Conservation (phyloP, 106 monocot genomes). For the Apostasia ramifera region DNA sequence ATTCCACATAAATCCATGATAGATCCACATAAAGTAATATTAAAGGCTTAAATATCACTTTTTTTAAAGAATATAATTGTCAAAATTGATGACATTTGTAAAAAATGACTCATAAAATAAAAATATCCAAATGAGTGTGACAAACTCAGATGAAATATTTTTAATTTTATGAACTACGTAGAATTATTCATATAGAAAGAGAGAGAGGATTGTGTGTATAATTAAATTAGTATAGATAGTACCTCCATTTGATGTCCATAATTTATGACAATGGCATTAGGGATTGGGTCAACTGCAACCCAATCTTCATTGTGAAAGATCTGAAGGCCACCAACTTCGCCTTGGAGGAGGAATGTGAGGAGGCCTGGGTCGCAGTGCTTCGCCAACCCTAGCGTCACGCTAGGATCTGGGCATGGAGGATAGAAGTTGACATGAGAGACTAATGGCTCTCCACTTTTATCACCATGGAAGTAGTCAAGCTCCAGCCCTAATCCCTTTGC, state of each 20-base stretch:
- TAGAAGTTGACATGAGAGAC: constrained; percentile 9
- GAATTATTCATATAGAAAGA: not conserved
- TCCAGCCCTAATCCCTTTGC: constrained; percentile 8
- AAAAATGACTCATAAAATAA: not conserved
- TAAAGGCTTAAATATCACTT: no score
- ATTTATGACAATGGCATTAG: constrained; percentile 16
- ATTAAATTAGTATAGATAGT: not conserved
- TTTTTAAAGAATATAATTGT: no score
- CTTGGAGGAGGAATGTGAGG: constrained; percentile 19
- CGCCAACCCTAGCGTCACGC: constrained; percentile 18
- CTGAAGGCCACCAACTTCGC: constrained; percentile 15
- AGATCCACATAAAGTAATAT: no score
- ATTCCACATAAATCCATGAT: no score
- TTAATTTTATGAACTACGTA: not conserved
- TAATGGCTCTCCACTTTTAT: not conserved
- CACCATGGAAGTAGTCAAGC: constrained; percentile 4
- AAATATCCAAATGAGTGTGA: not conserved
- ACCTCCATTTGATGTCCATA: constrained; percentile 18
- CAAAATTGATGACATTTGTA: not conserved
- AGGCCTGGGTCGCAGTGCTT: constrained; percentile 15
- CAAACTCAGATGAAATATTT: not conserved
- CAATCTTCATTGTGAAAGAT: constrained; percentile 10
- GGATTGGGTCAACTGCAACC: constrained; percentile 13
- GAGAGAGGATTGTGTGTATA: not conserved
- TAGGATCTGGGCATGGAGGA: constrained; percentile 25